Conservation (phyloP, 768 basidiomycete genomes). For the Dioszegia crocea region DNA sequence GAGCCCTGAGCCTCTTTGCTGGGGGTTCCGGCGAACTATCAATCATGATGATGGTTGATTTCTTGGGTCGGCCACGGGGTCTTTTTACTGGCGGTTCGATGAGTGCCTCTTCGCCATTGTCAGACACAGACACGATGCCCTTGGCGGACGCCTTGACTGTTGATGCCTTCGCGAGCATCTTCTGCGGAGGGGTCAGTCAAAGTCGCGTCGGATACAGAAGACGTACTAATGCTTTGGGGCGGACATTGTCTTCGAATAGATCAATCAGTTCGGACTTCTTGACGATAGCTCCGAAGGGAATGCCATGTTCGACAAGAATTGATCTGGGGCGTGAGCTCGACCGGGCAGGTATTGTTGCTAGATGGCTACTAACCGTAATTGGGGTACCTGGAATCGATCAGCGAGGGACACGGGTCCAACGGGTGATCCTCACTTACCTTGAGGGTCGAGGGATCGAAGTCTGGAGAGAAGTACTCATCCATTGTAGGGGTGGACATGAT, state of each 20-base stretch:
- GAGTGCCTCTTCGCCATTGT: slow-evolving; percentile 20
- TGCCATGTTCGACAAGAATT: slow-evolving; percentile 36
- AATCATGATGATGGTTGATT: background rate
- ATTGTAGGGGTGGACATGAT: slow-evolving; percentile 29
- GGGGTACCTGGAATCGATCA: slow-evolving; percentile 34
- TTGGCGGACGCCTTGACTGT: slow-evolving; percentile 24
- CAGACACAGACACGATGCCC: slow-evolving; percentile 30
- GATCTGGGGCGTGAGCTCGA: slow-evolving; percentile 20
- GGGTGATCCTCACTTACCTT: slow-evolving; percentile 23
- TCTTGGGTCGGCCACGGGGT: slow-evolving; percentile 10
- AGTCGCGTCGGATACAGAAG: background rate
- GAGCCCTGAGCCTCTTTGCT: background rate
- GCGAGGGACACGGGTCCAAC: background rate
- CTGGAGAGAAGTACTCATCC: slow-evolving; percentile 34
- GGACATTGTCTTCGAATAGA: slow-evolving; percentile 34
- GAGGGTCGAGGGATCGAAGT: slow-evolving; percentile 36
- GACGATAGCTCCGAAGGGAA: slow-evolving; percentile 20
- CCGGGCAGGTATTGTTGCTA: background rate
- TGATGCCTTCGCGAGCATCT: slow-evolving; percentile 13
- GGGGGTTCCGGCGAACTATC: background rate
- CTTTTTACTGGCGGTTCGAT: slow-evolving; percentile 7
- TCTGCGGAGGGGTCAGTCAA: background rate
- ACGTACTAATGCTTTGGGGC: slow-evolving; percentile 35
- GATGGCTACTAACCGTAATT: slow-evolving; percentile 32
- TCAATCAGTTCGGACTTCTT: slow-evolving; percentile 46